phyloP scores from a whole-genome alignment of 805 yeast species.

The Candida cerambycidarum region DNA sequence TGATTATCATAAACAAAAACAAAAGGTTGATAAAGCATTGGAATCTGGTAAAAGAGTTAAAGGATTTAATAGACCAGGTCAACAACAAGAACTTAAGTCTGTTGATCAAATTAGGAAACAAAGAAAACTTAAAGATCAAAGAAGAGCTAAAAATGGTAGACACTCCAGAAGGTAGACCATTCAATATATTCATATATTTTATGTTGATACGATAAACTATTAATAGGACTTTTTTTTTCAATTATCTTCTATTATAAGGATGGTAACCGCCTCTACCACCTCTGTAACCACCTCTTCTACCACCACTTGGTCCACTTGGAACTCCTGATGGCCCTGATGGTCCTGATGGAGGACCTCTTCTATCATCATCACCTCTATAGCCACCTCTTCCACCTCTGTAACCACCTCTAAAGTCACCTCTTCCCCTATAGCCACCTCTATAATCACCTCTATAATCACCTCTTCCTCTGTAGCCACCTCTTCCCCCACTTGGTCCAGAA shows the following conservation, averaged over 20 bases:
- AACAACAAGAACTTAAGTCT: slow-evolving; percentile 57
- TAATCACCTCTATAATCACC: slow-evolving; percentile 25
- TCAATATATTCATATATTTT: no score
- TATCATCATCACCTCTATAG: slow-evolving; percentile 20
- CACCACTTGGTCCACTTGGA: slow-evolving; percentile 18
- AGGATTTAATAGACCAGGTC: slow-evolving; percentile 56
- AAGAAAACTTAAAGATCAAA: slow-evolving; percentile 67
- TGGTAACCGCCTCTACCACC: slow-evolving; percentile 35
- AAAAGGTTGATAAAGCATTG: slow-evolving; percentile 75
- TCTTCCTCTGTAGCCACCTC: slow-evolving; percentile 24
- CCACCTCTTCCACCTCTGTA: slow-evolving; percentile 44
- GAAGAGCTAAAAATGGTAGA: slow-evolving; percentile 82
- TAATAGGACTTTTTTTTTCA: not conserved
- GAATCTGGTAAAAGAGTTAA: slow-evolving; percentile 72
- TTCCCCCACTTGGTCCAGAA: slow-evolving; percentile 20
- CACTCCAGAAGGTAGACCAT: slow-evolving; percentile 41
- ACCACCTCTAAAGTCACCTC: slow-evolving; percentile 17
- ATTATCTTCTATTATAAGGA: slow-evolving; percentile 42
- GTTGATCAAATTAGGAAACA: slow-evolving; percentile 77
- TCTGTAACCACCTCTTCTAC: slow-evolving; percentile 21
- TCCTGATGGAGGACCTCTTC: not conserved
- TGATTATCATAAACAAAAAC: slow-evolving; percentile 78
- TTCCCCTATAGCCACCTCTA: no score
- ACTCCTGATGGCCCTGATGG: slow-evolving; percentile 4
- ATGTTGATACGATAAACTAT: not conserved